phyloP scores from a whole-genome alignment of 805 yeast genomes.

The Jamesozyma jinghongensis region DNA sequence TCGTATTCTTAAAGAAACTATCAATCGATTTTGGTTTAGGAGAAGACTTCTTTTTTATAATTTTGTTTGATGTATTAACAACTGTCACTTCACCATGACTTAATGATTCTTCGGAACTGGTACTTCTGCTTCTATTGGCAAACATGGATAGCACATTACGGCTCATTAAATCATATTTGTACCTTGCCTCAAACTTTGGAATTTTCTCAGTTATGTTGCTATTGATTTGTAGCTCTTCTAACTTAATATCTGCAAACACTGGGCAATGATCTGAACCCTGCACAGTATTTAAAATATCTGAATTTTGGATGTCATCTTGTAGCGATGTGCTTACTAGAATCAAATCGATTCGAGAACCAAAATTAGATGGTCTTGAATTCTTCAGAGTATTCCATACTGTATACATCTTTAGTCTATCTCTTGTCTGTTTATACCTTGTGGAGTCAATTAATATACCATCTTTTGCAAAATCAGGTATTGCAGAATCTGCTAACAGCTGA shows the following conservation, averaged over 20 bases:
- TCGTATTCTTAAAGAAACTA: slow-evolving; percentile 5
- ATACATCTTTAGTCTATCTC: slow-evolving; percentile 52
- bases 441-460: slow-evolving; percentile 48
- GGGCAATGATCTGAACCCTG: slow-evolving; percentile 97
- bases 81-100: background rate
- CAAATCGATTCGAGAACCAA: slow-evolving; percentile 82
- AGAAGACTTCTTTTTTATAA: slow-evolving; percentile 2
- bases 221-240: slow-evolving; percentile 4
- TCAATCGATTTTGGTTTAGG: slow-evolving; percentile 7
- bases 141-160: slow-evolving; percentile 33
- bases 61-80: background rate
- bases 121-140: slow-evolving; percentile 8
- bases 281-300: slow-evolving; percentile 55
- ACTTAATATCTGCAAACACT: slow-evolving; percentile 56
- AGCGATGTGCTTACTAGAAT: slow-evolving; percentile 44
- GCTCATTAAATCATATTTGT: slow-evolving; percentile 35
- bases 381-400: slow-evolving; percentile 87
- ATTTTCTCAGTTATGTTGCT: background rate
- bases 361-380: slow-evolving; percentile 70
- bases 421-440: slow-evolving; percentile 46
- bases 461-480: slow-evolving; percentile 26
- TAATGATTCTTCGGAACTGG: background rate
- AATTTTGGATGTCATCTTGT: slow-evolving; percentile 27
- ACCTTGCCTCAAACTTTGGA: slow-evolving; percentile 43
- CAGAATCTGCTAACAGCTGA: slow-evolving; percentile 33